phyloP scores from a whole-genome alignment of 2,329 filamentous ascomycete species.

The Sporothrix dimorphospora region DNA sequence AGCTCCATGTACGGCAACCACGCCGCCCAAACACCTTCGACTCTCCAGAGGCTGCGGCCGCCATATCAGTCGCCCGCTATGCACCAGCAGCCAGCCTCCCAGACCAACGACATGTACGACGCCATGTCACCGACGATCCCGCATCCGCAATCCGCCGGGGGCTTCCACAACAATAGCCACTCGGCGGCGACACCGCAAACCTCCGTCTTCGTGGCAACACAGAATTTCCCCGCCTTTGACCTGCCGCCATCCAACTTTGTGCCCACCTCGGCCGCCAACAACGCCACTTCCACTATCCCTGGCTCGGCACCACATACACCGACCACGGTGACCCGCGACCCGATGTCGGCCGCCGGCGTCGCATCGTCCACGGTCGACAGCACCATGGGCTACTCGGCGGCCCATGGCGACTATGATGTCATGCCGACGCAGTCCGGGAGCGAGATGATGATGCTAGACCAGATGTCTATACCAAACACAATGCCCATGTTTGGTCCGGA shows the following conservation, averaged over 20 bases:
- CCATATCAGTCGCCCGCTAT: constrained; percentile 48
- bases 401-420: constrained; percentile 53
- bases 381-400: constrained; percentile 43
- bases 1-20: constrained; percentile 2
- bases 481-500: constrained; percentile 89
- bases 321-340: background rate
- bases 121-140: constrained; percentile 57
- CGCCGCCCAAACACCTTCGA: background rate
- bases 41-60: constrained; percentile 34
- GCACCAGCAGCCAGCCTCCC: constrained; percentile 51
- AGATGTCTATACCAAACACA: constrained; percentile 66
- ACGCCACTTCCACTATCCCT: background rate
- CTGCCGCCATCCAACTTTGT: constrained; percentile 64
- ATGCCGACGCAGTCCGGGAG: constrained; percentile 48
- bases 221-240: constrained; percentile 65
- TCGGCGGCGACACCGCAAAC: constrained; percentile 50
- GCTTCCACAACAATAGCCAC: constrained; percentile 51
- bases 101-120: constrained; percentile 54
- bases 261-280: constrained; percentile 43
- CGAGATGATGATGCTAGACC: constrained; percentile 64
- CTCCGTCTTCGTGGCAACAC: constrained; percentile 58
- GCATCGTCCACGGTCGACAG: background rate
- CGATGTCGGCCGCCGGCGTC: background rate
- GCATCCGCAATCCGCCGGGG: constrained; percentile 32
- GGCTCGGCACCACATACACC: background rate